A percentile compares a stretch with the other conserved stretches of the same genome.
phyloP scores from a whole-genome alignment of 345 rosid genomes.

The Aegle marmelos region DNA sequence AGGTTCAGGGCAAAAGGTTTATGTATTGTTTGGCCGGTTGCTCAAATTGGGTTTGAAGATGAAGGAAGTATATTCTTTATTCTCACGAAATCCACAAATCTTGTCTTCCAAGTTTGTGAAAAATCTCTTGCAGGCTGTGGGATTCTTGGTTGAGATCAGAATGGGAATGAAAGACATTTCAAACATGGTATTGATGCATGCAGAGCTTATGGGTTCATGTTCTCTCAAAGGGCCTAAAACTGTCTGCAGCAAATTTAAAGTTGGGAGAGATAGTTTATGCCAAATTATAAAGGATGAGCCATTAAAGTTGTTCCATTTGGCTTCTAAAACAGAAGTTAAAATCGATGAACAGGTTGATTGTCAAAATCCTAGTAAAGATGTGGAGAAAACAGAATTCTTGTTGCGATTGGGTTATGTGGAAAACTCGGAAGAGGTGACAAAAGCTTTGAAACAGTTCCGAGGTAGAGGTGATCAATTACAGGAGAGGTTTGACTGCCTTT shows the following conservation, averaged over 20 bases:
- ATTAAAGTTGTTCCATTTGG: constrained; percentile 49
- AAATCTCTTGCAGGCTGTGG: constrained; percentile 45
- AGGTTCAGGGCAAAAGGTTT: constrained; percentile 63
- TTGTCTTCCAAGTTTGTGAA: constrained; percentile 42
- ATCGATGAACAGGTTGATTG: constrained; percentile 20
- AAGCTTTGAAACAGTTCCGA: constrained; percentile 63
- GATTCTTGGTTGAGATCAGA: constrained; percentile 50
- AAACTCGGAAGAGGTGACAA: constrained; percentile 80
- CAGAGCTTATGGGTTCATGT: constrained; percentile 44
- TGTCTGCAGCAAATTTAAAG: constrained; percentile 39
- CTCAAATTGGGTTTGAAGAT: constrained; percentile 55
- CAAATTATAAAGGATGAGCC: constrained; percentile 60
- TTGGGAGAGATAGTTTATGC: constrained; percentile 40
- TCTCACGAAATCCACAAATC: constrained; percentile 49
- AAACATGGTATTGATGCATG: constrained; percentile 31
- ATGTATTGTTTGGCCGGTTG: constrained; percentile 55
- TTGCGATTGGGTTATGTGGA: constrained; percentile 65
- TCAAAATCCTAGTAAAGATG: constrained; percentile 28
- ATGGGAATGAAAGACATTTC: constrained; percentile 51
- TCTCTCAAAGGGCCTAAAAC: constrained; percentile 55
- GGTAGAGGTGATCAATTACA: constrained; percentile 84
- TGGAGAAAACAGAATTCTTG: constrained; percentile 63
- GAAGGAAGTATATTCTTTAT: constrained; percentile 43
- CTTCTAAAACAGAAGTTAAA: constrained; percentile 37
- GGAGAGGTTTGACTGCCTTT: constrained; percentile 83